Conservation (phyloP, 345 rosid species). For the Gossypium thurberi region DNA sequence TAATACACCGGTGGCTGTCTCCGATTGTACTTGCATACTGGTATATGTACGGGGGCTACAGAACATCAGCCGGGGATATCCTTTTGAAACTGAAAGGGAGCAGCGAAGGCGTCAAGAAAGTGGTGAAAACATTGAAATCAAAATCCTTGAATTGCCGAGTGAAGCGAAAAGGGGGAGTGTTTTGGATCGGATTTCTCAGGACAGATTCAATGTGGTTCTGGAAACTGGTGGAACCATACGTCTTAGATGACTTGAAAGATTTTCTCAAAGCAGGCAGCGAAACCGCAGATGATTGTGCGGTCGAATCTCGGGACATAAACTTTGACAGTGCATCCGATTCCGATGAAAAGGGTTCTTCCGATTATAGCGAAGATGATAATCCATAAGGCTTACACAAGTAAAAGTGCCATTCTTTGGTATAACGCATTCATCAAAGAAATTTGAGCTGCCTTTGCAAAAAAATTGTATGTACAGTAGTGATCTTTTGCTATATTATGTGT, state of each 20-base stretch:
- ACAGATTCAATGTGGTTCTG: conserved; percentile 49
- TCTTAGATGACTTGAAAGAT: conserved; percentile 49
- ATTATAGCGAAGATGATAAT: conserved; percentile 17
- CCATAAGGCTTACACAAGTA: background rate
- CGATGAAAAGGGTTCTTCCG: conserved; percentile 18
- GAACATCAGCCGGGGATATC: conserved; percentile 50
- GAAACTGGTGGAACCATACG: conserved; percentile 61
- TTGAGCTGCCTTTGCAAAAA: background rate
- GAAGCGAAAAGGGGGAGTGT: conserved; percentile 64
- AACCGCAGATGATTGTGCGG: conserved; percentile 6
- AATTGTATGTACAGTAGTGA: background rate
- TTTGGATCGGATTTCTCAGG: conserved; percentile 79
- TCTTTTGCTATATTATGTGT: background rate
- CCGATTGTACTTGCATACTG: conserved; percentile 69
- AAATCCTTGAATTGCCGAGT: conserved; percentile 64
- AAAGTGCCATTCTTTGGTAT: background rate
- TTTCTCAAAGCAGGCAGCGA: conserved; percentile 20
- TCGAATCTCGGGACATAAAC: conserved; percentile 25
- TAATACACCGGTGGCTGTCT: conserved; percentile 83
- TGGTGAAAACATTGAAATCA: conserved; percentile 49
- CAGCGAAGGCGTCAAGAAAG: conserved; percentile 43
- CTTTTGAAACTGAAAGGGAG: conserved; percentile 67
- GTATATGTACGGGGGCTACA: conserved; percentile 76
- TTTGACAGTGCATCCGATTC: conserved; percentile 33
- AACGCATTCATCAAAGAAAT: background rate